Conservation (phyloP, 805 yeast species). For the Starmera pachycereana region DNA sequence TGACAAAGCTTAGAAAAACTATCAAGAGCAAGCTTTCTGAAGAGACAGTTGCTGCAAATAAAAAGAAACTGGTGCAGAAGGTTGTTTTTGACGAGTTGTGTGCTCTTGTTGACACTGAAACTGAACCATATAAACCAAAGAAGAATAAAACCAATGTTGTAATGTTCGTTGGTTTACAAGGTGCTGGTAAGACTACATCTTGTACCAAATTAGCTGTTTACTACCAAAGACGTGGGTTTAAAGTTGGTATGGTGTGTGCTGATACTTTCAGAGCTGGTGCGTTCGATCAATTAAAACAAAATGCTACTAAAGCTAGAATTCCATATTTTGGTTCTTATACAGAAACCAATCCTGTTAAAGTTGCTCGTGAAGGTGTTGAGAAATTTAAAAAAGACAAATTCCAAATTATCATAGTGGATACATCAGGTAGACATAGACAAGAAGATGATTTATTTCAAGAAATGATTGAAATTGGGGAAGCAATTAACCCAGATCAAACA, state of each 20-base stretch:
- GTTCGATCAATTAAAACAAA: constrained; percentile 94
- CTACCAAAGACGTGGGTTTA: constrained; percentile 86
- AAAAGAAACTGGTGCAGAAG: constrained; percentile 76
- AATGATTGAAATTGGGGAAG: constrained; percentile 86
- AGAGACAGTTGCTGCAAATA: constrained; percentile 48
- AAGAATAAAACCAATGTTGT: constrained; percentile 72
- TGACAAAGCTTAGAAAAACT: constrained; percentile 63
- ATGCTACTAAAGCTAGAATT: constrained; percentile 89
- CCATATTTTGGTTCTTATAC: constrained; percentile 94
- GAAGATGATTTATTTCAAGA: constrained; percentile 86
- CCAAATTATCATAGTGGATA: constrained; percentile 90
- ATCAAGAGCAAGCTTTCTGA: constrained; percentile 50
- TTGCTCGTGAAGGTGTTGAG: constrained; percentile 84
- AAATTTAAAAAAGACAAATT: constrained; percentile 86
- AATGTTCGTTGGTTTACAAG: constrained; percentile 98
- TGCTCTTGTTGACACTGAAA: constrained; percentile 65
- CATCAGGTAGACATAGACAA: constrained; percentile 96
- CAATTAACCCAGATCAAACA: constrained; percentile 89
- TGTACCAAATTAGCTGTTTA: constrained; percentile 95
- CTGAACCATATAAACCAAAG: constrained; percentile 67
- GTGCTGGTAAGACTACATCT: constrained; percentile 97
- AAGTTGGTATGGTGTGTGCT: constrained; percentile 95
- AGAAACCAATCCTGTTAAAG: constrained; percentile 91
- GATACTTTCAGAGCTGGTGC: constrained; percentile 99
- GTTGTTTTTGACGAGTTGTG: constrained; percentile 91